Base-by-base conservation (phyloP, 495 filamentous ascomycete species). In the Neurospora hispaniola region DNA sequence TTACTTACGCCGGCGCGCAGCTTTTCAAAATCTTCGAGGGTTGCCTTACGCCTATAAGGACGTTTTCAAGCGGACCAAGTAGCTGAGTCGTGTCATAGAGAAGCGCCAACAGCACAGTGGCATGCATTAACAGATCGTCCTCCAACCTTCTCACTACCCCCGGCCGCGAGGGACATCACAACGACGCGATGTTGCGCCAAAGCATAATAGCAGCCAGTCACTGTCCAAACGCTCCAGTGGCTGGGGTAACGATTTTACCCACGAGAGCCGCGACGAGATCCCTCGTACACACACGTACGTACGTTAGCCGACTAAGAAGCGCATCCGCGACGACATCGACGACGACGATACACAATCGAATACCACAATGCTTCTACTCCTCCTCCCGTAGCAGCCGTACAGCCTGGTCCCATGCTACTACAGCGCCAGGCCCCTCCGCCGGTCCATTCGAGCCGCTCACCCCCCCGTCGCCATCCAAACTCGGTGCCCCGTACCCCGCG, bases 381-480 rank as follows among this genome's bases (percentile, higher is more conserved):
- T 46, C 73, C 69, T 75, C 73, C 71, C 39, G 68, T 46, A 77
- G 68, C 72, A 70, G 48, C 20, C 72, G 48, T 71, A 39, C 62
- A 70, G 68, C 59, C n/a, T 73, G 73, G 70, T 72, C 48, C 70
- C 42, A 54, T 66, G 27, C 27, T 31, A 66, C 54, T 2, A 38
- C 54, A 35, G 14, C 54, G 1, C 54, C 54, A 66, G 54, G 54
- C 2, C 14, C 27, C 54, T 44, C 76, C 46, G 48, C 73, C 54
- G 76, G 75, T 8, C 78, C 77, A 62, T 93, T 91, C 81, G 85
- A 90, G 72, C 89, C 91, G n/a, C 89, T 97, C 70, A 87, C 86
- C 8, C 95, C 95, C 23, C 94, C 94, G 3, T 87, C 92, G 6
- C 95, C 95, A 3, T 85, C 85, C 70, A 91, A 90, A n/a, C 86